These are phyloP conservation scores for Luzula sylvatica DNA, from an alignment of 176 grass and related monocot species.

Conservation along the genomic window DNA sequence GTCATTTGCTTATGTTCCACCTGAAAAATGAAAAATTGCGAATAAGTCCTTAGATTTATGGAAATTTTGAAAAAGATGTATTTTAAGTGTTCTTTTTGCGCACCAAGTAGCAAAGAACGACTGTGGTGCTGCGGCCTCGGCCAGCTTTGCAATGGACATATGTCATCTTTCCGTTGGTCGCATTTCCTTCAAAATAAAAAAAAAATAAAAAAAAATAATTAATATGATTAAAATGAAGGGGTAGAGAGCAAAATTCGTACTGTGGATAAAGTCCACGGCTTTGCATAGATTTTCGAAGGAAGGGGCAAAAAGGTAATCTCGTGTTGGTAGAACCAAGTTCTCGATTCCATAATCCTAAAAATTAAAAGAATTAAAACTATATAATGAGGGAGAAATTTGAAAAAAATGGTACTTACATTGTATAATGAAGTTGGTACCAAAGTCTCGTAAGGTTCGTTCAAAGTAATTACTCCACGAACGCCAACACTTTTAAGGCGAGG, in stretches of 20 bases:
- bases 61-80: too few species aligned
- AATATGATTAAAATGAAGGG: slow-evolving; percentile 1
- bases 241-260: slow-evolving; percentile 36
- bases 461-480: slow-evolving; percentile 75
- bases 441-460: slow-evolving; percentile 92
- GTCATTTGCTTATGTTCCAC: slow-evolving; percentile 86
- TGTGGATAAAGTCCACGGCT: slow-evolving; percentile 78
- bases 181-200: slow-evolving; percentile 41
- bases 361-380: background rate
- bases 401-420: slow-evolving; percentile 36
- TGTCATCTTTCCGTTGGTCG: slow-evolving; percentile 48
- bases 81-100: background rate
- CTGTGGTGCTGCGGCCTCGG: slow-evolving; percentile 85
- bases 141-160: slow-evolving; percentile 99
- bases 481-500: slow-evolving; percentile 58
- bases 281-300: slow-evolving; percentile 63
- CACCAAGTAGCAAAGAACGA: slow-evolving; percentile 98
- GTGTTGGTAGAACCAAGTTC: slow-evolving; percentile 75
- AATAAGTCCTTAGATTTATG: too few species aligned
- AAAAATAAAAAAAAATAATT: slow-evolving; percentile 6
- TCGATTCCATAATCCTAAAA: slow-evolving; percentile 70
- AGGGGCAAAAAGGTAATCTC: slow-evolving; percentile 97
- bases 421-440: slow-evolving; percentile 75
- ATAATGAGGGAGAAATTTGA: background rate
- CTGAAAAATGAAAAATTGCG: slow-evolving; percentile 27